phyloP scores from a whole-genome alignment of 1,284 basidiomycete genomes.

The Ceratobasidium sp. region DNA sequence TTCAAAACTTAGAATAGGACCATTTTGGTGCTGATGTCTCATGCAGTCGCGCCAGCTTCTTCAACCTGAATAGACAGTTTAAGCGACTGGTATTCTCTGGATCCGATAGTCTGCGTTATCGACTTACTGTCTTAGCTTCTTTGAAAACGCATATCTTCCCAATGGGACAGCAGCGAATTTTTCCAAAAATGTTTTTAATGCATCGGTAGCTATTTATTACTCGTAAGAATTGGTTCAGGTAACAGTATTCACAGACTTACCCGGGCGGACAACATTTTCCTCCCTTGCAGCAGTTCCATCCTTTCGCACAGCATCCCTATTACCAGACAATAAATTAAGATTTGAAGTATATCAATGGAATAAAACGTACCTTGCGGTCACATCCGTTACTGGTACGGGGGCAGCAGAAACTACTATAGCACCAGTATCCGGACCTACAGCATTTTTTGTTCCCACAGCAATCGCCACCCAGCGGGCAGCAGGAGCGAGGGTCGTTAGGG shows the following conservation, averaged over 20 bases:
- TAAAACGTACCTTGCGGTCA: not conserved
- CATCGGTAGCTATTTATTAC: not conserved
- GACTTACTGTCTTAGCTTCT: too few relatives aligned
- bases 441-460: not conserved
- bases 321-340: not conserved
- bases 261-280: not conserved
- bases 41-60: too few relatives aligned
- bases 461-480: constrained; percentile 4
- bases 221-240: not conserved
- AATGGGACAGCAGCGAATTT: constrained; percentile 26
- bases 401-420: constrained; percentile 3
- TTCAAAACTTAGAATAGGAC: too few relatives aligned
- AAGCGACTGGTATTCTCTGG: too few relatives aligned
- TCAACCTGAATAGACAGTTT: too few relatives aligned
- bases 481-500: not conserved
- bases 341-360: not conserved
- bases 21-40: too few relatives aligned
- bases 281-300: constrained; percentile 6
- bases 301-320: constrained; percentile 7
- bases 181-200: not conserved
- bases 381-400: not conserved
- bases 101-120: too few relatives aligned
- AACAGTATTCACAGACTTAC: not conserved
- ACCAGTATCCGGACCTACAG: not conserved
- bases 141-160: not conserved